A percentile compares a stretch with the other conserved stretches of the same genome.
Evolutionary conservation across 768 basidiomycete species (phyloP).

Genomic region (Butyriboletus loyo): DNA sequence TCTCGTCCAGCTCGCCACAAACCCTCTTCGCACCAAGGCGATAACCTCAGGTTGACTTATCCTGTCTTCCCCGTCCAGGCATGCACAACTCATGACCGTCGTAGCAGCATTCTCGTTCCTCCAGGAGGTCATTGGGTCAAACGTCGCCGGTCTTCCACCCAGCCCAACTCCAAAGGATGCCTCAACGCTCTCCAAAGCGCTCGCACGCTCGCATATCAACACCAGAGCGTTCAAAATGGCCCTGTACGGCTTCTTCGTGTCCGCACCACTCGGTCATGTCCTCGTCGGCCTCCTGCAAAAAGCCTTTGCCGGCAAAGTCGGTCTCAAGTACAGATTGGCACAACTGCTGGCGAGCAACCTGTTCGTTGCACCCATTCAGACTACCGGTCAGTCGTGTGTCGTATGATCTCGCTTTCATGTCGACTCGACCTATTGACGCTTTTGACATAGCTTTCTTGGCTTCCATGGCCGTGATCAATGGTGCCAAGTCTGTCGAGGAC

Average conservation of each 20-base stretch:
- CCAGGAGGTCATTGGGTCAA: slow-evolving; percentile 79
- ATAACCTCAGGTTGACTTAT: slow-evolving; percentile 59
- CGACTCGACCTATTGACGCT: background rate
- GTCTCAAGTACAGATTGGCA: slow-evolving; percentile 57
- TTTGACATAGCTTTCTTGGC: slow-evolving; percentile 59
- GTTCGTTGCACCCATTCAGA: slow-evolving; percentile 72
- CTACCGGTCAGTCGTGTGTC: slow-evolving; percentile 46
- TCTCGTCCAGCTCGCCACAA: slow-evolving; percentile 58
- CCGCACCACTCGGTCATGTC: slow-evolving; percentile 76
- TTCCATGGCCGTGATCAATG: slow-evolving; percentile 82
- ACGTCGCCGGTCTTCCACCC: slow-evolving; percentile 60
- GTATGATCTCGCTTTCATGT: background rate
- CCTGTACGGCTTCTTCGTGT: slow-evolving; percentile 77
- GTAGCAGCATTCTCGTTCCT: slow-evolving; percentile 57
- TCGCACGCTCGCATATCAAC: slow-evolving; percentile 60
- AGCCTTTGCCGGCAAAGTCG: slow-evolving; percentile 71
- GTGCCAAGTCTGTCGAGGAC: slow-evolving; percentile 64
- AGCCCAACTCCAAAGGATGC: slow-evolving; percentile 51
- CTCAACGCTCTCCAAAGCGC: slow-evolving; percentile 46
- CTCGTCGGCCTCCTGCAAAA: slow-evolving; percentile 72
- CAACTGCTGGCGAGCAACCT: slow-evolving; percentile 78
- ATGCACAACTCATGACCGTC: background rate
- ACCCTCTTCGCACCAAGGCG: slow-evolving; percentile 80
- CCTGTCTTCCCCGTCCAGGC: background rate
- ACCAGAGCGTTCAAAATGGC: slow-evolving; percentile 80